Evolutionary conservation across 768 basidiomycete species (phyloP), one percentile per base, ranked within the genome.

Genomic region (Rhodotorula graminis): DNA sequence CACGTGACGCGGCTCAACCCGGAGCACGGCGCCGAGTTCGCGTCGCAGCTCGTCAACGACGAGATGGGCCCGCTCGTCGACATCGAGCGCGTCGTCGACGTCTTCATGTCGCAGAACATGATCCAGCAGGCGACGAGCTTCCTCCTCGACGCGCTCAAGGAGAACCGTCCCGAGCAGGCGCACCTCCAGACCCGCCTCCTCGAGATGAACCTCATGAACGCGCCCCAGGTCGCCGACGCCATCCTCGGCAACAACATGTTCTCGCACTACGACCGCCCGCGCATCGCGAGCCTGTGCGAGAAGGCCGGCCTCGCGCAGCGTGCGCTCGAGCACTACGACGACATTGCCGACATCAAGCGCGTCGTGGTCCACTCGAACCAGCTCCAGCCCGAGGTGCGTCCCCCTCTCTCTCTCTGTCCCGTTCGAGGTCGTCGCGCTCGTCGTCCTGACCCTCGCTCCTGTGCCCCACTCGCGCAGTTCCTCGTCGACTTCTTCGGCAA

Each of bases 221-320:
- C 96, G 9, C 96, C 96, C 74, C 96, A 98, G 81, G 96, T 98
- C 65, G 96, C 96, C 0, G 96, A 99, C 80, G 96, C 96, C 8
- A 99, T 99, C 76, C 89, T 99, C 50, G 93, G 93, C 42, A 99
- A 98, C 81, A 92, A 98, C 80, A 96, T 99, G 93, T 97, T 98
- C 82, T 86, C 89, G 10, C 89, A 98, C 80, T 98, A 97, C 79
- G 96, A 99, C 81, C 88, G 91, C 42, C 93, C 96, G 11, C 86
- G 96, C 69, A 93, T 99, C 79, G 96, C 96, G 75, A 97, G 98
- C 82, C 85, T 99, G 65, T 97, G 94, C 78, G 96, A 99, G 84
- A 96, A 96, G 84, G 96, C 96, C 71, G 96, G 96, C 61, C 83
- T 99, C 56, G 81, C 97, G 79, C 96, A 98, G 82, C 85, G 94